A percentile compares a stretch with the other conserved stretches of the same genome.
phyloP scores from a whole-genome alignment of 31 red algal genomes.

The Odonthalia washingtoniensis region DNA sequence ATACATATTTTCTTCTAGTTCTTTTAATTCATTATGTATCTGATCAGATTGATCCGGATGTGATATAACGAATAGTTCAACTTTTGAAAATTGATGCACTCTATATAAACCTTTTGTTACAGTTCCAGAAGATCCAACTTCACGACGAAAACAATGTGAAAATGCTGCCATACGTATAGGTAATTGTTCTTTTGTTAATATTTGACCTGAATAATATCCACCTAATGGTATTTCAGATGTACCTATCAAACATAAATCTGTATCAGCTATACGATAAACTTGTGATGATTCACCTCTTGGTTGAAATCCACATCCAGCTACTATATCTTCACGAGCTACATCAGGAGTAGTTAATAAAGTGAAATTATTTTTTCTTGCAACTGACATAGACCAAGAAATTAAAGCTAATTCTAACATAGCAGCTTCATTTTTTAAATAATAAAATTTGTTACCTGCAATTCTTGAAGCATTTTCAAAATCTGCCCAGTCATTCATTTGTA shows the following conservation, averaged over 20 bases:
- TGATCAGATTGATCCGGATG: conserved; percentile 74
- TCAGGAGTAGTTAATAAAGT: background rate
- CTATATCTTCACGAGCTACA: background rate
- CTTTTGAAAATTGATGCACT: conserved; percentile 98
- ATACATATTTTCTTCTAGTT: conserved; percentile 50
- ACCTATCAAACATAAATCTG: conserved; percentile 87
- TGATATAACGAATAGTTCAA: conserved; percentile 91
- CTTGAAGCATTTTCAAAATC: conserved; percentile 97
- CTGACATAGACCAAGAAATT: conserved; percentile 34
- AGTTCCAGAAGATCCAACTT: conserved; percentile 90
- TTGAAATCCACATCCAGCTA: background rate
- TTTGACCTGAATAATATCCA: conserved; percentile 81
- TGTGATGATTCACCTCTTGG: conserved; percentile 41
- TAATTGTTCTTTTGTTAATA: conserved; percentile 76
- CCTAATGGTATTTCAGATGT: conserved; percentile 96
- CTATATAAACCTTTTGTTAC: conserved; percentile 90
- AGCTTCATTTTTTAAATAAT: conserved; percentile 84
- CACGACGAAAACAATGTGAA: conserved; percentile 94
- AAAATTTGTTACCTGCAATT: conserved; percentile 91
- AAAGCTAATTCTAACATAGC: conserved; percentile 94
- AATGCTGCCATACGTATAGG: conserved; percentile 92
- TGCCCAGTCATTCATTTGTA: conserved; percentile 52
- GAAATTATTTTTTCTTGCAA: conserved; percentile 77
- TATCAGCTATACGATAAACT: conserved; percentile 86
- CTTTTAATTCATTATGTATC: conserved; percentile 57